Evolutionary conservation across 2,329 filamentous ascomycete genomes (phyloP).

Genomic region (Amauroascus verrucosus): DNA sequence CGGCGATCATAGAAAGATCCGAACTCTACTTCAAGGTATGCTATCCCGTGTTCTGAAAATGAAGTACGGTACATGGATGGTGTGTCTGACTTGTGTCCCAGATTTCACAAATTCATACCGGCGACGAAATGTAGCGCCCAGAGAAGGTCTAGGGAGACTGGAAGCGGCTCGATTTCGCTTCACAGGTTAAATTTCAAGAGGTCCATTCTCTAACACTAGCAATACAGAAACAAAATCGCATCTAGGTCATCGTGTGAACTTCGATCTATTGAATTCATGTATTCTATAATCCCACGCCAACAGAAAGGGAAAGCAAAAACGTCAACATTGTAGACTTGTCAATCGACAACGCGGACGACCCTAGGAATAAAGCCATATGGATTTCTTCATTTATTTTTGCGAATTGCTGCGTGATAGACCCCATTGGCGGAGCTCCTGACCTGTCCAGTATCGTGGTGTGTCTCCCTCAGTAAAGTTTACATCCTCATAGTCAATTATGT

Average conservation of each 20-base stretch:
- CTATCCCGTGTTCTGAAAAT: not conserved
- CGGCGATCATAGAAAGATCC: conserved; percentile 65
- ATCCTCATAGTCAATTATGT: conserved; percentile 11
- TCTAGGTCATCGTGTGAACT: conserved; percentile 2
- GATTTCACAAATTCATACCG: conserved; percentile 96
- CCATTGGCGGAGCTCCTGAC: not conserved
- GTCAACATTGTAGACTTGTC: no score
- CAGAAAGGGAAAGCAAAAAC: not conserved
- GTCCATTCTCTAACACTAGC: not conserved
- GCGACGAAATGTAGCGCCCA: conserved; percentile 84
- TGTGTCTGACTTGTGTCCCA: conserved; percentile 15
- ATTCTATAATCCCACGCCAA: not conserved
- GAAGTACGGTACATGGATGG: not conserved
- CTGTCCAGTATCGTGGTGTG: not conserved
- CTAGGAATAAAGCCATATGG: no score
- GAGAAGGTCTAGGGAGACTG: conserved; percentile 77
- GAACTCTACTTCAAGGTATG: conserved; percentile 62
- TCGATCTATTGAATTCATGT: not conserved
- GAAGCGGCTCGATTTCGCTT: conserved; percentile 86
- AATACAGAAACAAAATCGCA: not conserved
- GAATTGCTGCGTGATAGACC: not conserved
- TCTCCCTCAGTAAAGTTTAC: not conserved
- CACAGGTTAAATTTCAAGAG: conserved; percentile 35
- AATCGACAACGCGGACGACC: no score
- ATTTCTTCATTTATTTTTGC: not conserved